Evolutionary conservation across 2,329 filamentous ascomycete genomes (phyloP), one percentile per base, ranked within the genome.

Genomic region (Neonectria sp.): DNA sequence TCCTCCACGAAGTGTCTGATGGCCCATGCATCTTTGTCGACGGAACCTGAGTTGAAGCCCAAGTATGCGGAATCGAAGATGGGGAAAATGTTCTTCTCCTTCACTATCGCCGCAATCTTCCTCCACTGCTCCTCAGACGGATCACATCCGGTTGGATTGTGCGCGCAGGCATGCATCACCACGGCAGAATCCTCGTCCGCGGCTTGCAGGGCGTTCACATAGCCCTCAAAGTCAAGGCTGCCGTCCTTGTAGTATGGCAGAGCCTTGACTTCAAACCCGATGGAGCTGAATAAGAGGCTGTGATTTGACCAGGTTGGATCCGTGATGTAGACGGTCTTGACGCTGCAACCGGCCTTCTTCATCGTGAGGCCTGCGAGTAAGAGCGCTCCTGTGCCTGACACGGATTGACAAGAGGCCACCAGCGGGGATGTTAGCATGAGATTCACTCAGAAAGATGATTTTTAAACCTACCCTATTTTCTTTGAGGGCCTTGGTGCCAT

Each of bases 241-340:
- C 76, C 64, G 8, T 73, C 69, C 7, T 77, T 78, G 70, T 82
- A 83, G 71, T 83, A 84, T 1, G 80, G 79, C 0, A 78, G 67
- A 17, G 71, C 75, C 9, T 73, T 62, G 25, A 83, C 77, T 1
- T 76, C 66, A 60, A 79, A 77, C 0, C 80, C 81, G 2, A 80
- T 68, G 0, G 77, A 77, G 7, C 66, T 65, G 60, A 80, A 84
- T 1, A 84, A 69, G 0, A 79, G 70, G 2, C 78, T 73, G 48
- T 84, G 82, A 67, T 84, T 84, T 8, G 77, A 77, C 82, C 82
- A 84, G 0, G 82, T 83, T 1, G 82, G 82, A 1, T 81, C 76
- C 0, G 81, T 79, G 29, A 84, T 80, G 59, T 78, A 81, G 15
- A 84, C 71, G 3, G 73, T 78, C 27, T 73, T 73, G 1, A 76